Evolutionary conservation across 2,329 filamentous ascomycete species (phyloP).

Genomic region (Xylariaceae sp.): DNA sequence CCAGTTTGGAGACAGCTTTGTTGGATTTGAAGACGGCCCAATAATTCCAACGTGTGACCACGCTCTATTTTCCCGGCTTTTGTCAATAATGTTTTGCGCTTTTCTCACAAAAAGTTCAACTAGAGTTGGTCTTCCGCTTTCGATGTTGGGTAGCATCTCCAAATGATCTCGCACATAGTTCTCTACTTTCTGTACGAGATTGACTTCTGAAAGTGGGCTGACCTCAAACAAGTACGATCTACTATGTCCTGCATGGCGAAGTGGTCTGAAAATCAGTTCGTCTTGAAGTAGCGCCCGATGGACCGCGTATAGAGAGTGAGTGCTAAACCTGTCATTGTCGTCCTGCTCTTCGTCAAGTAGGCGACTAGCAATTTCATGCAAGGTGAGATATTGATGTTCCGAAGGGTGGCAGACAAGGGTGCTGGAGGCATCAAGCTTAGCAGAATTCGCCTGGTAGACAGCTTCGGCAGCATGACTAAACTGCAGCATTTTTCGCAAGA

Average conservation of each 20-base stretch:
- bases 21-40: conserved; percentile 32
- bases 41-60: conserved; percentile 51
- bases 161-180: conserved; percentile 51
- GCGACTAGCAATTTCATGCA: conserved; percentile 48
- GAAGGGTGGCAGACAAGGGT: conserved; percentile 37
- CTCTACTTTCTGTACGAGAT: conserved; percentile 48
- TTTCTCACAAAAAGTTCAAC: conserved; percentile 43
- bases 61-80: conserved; percentile 45
- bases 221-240: conserved; percentile 59
- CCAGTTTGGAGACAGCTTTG: conserved; percentile 37
- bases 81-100: conserved; percentile 48
- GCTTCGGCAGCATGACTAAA: conserved; percentile 43
- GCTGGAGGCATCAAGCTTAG: conserved; percentile 45
- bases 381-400: conserved; percentile 43
- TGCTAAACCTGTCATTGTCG: conserved; percentile 38
- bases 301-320: conserved; percentile 61
- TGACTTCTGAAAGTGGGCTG: conserved; percentile 51
- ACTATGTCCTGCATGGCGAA: conserved; percentile 48
- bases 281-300: conserved; percentile 60
- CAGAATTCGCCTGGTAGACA: conserved; percentile 47
- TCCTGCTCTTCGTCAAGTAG: conserved; percentile 39
- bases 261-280: conserved; percentile 56
- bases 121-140: not conserved
- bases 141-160: conserved; percentile 33
- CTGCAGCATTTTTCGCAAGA: conserved; percentile 46